phyloP scores from a whole-genome alignment of 2,329 filamentous ascomycete genomes.

The Aspergillus fructus region DNA sequence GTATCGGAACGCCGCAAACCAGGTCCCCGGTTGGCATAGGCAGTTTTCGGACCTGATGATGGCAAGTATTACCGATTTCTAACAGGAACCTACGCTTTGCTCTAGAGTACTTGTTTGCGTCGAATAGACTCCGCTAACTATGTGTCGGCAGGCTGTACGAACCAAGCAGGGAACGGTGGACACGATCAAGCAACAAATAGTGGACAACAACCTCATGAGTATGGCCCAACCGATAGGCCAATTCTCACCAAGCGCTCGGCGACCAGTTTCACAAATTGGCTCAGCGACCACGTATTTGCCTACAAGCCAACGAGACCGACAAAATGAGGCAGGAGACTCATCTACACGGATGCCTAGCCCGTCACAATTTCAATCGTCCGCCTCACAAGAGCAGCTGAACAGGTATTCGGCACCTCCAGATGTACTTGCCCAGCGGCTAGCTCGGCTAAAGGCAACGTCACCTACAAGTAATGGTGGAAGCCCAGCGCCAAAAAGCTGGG shows the following conservation, averaged over 20 bases:
- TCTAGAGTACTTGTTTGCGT: background rate
- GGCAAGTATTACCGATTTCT: slow-evolving; percentile 21
- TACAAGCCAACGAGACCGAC: slow-evolving; percentile 23
- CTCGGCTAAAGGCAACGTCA: slow-evolving; percentile 34
- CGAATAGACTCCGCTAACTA: slow-evolving; percentile 10
- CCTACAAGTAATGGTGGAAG: slow-evolving; percentile 14
- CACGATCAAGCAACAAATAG: slow-evolving; percentile 41
- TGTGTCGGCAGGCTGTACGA: slow-evolving; percentile 31
- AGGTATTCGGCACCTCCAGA: slow-evolving; percentile 33
- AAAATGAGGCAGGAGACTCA: slow-evolving; percentile 20
- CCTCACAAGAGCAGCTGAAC: slow-evolving; percentile 23
- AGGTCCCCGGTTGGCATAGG: slow-evolving; percentile 50
- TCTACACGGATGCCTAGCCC: slow-evolving; percentile 42
- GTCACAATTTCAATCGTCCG: slow-evolving; percentile 32
- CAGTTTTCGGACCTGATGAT: slow-evolving; percentile 54
- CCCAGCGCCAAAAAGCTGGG: slow-evolving; percentile 12
- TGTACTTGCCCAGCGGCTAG: slow-evolving; percentile 43
- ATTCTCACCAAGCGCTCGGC: slow-evolving; percentile 11
- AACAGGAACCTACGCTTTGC: background rate
- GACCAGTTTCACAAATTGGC: slow-evolving; percentile 11
- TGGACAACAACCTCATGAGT: slow-evolving; percentile 36
- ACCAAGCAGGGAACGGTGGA: slow-evolving; percentile 45
- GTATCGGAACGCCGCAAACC: slow-evolving; percentile 63
- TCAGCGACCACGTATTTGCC: slow-evolving; percentile 14
- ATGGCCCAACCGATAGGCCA: slow-evolving; percentile 27